Percentiles rank a stretch among this genome's conserved stretches.
Conservation (phyloP, 208 protist genomes). For the Acanthamoeba triangularis region DNA sequence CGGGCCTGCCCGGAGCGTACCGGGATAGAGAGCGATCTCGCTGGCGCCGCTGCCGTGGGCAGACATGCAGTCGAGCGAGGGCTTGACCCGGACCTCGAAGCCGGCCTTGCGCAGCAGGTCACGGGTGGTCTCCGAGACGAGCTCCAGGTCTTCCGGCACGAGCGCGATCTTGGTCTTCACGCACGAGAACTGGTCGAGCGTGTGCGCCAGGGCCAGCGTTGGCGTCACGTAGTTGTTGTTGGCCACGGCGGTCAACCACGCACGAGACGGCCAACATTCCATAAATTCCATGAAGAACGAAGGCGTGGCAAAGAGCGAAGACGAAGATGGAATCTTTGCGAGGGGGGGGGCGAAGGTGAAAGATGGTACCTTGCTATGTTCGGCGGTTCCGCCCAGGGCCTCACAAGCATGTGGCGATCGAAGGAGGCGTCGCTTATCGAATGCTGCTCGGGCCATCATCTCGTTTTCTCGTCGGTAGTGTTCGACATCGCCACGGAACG, state of each 20-base stretch:
- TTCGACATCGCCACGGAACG: not conserved
- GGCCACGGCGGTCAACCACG: not conserved
- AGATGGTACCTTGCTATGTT: not conserved
- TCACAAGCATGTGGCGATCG: not conserved
- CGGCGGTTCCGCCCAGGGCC: not conserved
- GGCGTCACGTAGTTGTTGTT: constrained; percentile 45
- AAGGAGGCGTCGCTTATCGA: not conserved
- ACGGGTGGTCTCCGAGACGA: not conserved
- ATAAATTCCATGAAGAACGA: not conserved
- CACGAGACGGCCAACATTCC: too few relatives aligned
- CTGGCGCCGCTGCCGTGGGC: not conserved
- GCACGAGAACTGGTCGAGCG: constrained; percentile 20
- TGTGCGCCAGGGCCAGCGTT: not conserved
- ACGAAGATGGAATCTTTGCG: not conserved
- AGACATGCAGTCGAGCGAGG: not conserved
- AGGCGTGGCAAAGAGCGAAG: not conserved
- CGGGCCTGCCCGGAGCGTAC: not conserved
- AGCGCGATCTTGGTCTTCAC: constrained; percentile 26
- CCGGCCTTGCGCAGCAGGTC: not conserved
- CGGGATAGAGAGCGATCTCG: constrained; percentile 3
- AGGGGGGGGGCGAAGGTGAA: not conserved
- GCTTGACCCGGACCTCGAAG: not conserved
- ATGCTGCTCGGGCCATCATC: not conserved
- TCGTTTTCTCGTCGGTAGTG: not conserved
- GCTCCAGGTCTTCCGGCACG: not conserved